These are phyloP conservation scores for Asterophora parasitica DNA, from an alignment of 768 basidiomycete species.

Conservation along the genomic window DNA sequence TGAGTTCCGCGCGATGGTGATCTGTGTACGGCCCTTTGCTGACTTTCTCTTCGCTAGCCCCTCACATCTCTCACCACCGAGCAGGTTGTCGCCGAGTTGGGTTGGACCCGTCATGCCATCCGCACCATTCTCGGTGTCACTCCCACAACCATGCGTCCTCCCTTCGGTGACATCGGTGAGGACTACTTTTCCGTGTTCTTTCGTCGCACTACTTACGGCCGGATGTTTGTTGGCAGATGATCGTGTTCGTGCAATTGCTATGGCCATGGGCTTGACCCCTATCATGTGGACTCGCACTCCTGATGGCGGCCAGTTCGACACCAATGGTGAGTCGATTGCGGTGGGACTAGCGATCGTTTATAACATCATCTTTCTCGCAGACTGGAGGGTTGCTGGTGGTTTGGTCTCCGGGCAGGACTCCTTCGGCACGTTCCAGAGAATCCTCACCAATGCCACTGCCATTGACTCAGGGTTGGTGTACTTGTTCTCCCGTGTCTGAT, in stretches of 20 bases:
- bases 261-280: slow-evolving; percentile 89
- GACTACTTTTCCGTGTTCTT: background rate
- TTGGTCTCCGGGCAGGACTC: slow-evolving; percentile 60
- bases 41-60: slow-evolving; percentile 32
- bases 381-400: slow-evolving; percentile 87
- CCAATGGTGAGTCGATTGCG: slow-evolving; percentile 45
- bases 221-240: slow-evolving; percentile 49
- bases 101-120: slow-evolving; percentile 88
- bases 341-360: background rate
- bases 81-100: slow-evolving; percentile 89
- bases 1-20: slow-evolving; percentile 20
- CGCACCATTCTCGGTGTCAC: slow-evolving; percentile 70
- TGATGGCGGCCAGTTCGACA: slow-evolving; percentile 55
- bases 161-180: slow-evolving; percentile 76
- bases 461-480: slow-evolving; percentile 52
- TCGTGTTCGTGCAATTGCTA: slow-evolving; percentile 84
- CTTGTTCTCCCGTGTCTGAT: background rate
- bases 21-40: background rate
- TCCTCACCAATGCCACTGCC: slow-evolving; percentile 63
- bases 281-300: slow-evolving; percentile 83
- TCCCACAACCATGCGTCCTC: slow-evolving; percentile 75
- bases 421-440: slow-evolving; percentile 63
- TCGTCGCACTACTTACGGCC: background rate
- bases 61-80: slow-evolving; percentile 70
- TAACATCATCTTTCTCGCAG: slow-evolving; percentile 27